Conservation (phyloP, 2,329 filamentous ascomycete genomes). For the Lecanicillium sp. region DNA sequence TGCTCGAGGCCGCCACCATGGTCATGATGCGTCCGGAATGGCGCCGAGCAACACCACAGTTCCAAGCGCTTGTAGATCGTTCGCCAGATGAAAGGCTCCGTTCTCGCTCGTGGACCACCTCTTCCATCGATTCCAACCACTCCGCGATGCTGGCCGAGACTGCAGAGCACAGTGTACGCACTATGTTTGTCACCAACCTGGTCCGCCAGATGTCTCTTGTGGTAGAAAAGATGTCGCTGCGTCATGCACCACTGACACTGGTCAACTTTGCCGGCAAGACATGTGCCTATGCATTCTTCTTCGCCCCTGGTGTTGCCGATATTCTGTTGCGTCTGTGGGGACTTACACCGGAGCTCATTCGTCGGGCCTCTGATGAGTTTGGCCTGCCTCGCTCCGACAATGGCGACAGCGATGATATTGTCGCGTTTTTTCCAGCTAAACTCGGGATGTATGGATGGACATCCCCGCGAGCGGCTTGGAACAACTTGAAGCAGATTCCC, state of each 20-base stretch:
- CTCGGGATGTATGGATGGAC: slow-evolving; percentile 55
- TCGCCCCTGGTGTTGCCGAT: slow-evolving; percentile 79
- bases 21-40: slow-evolving; percentile 89
- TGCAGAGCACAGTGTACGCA: slow-evolving; percentile 80
- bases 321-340: slow-evolving; percentile 78
- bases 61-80: slow-evolving; percentile 56
- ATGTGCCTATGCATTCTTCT: slow-evolving; percentile 89
- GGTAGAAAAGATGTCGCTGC: slow-evolving; percentile 81
- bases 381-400: slow-evolving; percentile 52
- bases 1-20: slow-evolving; percentile 71
- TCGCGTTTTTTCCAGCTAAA: slow-evolving; percentile 61
- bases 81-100: slow-evolving; percentile 40
- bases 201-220: slow-evolving; percentile 78
- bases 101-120: slow-evolving; percentile 41
- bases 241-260: slow-evolving; percentile 58
- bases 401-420: slow-evolving; percentile 58
- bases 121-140: slow-evolving; percentile 61
- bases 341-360: slow-evolving; percentile 60
- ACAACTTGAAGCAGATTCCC: slow-evolving; percentile 59
- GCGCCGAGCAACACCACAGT: slow-evolving; percentile 65
- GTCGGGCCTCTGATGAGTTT: slow-evolving; percentile 65
- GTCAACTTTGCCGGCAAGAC: slow-evolving; percentile 87
- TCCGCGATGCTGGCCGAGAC: slow-evolving; percentile 52
- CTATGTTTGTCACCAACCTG: slow-evolving; percentile 78
- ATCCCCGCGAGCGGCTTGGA: slow-evolving; percentile 41